Percentiles rank a stretch among this genome's conserved stretches.
Conservation (phyloP, 2,329 filamentous ascomycete species). For the Colletotrichum sp. region DNA sequence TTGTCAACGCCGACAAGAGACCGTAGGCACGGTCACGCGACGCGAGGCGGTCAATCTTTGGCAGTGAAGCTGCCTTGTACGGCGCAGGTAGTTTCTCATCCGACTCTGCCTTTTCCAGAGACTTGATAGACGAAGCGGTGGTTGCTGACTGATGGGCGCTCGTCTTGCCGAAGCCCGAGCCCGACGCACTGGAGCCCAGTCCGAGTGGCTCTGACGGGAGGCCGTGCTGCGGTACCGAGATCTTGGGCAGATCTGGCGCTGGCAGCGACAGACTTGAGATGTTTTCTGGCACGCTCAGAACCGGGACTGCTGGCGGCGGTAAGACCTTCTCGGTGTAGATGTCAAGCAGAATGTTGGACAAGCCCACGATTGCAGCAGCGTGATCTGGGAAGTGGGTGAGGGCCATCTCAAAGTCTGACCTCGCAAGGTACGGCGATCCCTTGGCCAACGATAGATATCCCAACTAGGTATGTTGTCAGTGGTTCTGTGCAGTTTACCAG, state of each 20-base stretch:
- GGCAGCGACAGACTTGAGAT: conserved; percentile 16
- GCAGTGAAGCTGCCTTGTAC: conserved; percentile 66
- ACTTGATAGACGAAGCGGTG: conserved; percentile 9
- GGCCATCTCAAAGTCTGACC: conserved; percentile 80
- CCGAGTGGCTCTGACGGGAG: conserved; percentile 53
- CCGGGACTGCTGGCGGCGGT: conserved; percentile 58
- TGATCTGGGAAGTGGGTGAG: conserved; percentile 83
- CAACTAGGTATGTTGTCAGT: conserved; percentile 52
- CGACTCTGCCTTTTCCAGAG: conserved; percentile 24
- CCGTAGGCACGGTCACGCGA: conserved; percentile 88
- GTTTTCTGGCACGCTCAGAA: conserved; percentile 38
- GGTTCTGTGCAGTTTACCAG: not conserved
- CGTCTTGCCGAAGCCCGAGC: conserved; percentile 15
- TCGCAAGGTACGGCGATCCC: conserved; percentile 68
- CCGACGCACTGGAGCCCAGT: conserved; percentile 32
- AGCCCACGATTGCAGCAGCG: conserved; percentile 75
- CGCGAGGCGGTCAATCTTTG: conserved; percentile 80
- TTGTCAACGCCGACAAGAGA: conserved; percentile 81
- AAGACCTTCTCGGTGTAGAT: conserved; percentile 75
- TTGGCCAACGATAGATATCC: conserved; percentile 70
- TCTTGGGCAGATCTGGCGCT: conserved; percentile 4
- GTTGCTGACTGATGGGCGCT: conserved; percentile 14
- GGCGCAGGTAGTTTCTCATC: conserved; percentile 52
- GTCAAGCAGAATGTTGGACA: conserved; percentile 86
- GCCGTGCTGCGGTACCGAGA: not conserved